These are phyloP conservation scores for Hortiboletus flavorubellus DNA, from an alignment of 768 basidiomycete species.

Conservation along the genomic window DNA sequence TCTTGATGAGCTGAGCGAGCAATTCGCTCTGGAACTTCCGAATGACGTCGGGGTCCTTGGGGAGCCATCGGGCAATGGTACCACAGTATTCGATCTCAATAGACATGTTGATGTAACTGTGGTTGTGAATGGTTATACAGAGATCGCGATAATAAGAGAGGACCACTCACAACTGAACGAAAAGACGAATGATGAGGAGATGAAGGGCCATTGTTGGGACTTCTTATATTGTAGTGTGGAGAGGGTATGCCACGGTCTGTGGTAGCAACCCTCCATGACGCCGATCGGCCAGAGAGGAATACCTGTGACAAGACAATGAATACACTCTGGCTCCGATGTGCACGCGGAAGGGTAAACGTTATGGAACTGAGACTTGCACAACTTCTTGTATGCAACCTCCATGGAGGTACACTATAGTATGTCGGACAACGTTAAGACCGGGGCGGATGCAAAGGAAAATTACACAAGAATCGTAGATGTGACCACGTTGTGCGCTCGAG, in stretches of 20 bases:
- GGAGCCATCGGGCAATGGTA: slow-evolving; percentile 21
- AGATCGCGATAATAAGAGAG: too few species aligned
- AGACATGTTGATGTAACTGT: slow-evolving; percentile 11
- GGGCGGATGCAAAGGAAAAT: neutral
- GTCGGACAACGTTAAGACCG: neutral
- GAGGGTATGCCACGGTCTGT: neutral
- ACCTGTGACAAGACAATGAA: neutral
- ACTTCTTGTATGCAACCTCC: neutral
- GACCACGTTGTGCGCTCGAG: slow-evolving; percentile 18
- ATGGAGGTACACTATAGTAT: neutral
- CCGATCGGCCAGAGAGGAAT: neutral
- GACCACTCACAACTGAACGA: neutral
- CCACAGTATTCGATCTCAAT: slow-evolving; percentile 18
- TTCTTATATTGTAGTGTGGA: slow-evolving; percentile 2
- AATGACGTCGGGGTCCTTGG: slow-evolving; percentile 13
- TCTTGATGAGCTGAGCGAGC: slow-evolving; percentile 25
- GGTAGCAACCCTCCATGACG: neutral
- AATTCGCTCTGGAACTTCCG: slow-evolving; percentile 19
- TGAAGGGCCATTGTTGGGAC: neutral
- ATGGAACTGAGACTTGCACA: neutral
- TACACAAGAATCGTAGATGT: slow-evolving; percentile 15
- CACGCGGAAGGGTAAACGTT: neutral
- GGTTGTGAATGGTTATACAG: neutral
- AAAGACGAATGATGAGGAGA: neutral
- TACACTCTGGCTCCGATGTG: neutral